Conservation (phyloP, 306 rosid species). For the Lathyrus sativus region DNA sequence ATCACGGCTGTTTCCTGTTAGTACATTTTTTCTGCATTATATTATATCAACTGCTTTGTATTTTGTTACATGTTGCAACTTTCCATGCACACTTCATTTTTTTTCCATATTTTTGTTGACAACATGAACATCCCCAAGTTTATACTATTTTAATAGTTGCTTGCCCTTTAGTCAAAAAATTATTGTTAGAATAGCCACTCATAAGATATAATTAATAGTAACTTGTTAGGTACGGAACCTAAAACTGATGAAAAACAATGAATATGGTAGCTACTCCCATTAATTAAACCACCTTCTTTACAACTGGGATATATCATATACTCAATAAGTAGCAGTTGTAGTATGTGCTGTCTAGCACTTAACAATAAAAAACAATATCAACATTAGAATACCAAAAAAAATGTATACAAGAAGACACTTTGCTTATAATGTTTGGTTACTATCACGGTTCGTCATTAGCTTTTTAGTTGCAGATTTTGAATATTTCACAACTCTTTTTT, state of each 20-base stretch:
- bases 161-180: slow-evolving; percentile 14
- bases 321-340: slow-evolving; percentile 21
- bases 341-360: slow-evolving; percentile 19
- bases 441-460: slow-evolving; percentile 1
- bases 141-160: slow-evolving; percentile 13
- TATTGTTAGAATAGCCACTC: slow-evolving; percentile 24
- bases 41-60: slow-evolving; percentile 21
- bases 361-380: background rate
- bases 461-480: background rate
- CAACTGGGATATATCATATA: background rate
- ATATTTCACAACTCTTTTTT: background rate
- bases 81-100: slow-evolving; percentile 17
- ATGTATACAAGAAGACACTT: background rate
- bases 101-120: slow-evolving; percentile 28
- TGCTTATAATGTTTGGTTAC: slow-evolving; percentile 6
- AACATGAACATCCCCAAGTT: background rate
- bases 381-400: background rate
- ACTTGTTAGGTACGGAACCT: slow-evolving; percentile 28
- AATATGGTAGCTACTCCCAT: slow-evolving; percentile 12
- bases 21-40: slow-evolving; percentile 38
- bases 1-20: slow-evolving; percentile 76
- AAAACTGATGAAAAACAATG: slow-evolving; percentile 18
- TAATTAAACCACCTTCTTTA: slow-evolving; percentile 21
- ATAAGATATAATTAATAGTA: slow-evolving; percentile 10
- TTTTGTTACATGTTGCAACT: background rate